Evolutionary conservation across 257 asterid genomes (phyloP).

Genomic region (Solanum clarkiae): DNA sequence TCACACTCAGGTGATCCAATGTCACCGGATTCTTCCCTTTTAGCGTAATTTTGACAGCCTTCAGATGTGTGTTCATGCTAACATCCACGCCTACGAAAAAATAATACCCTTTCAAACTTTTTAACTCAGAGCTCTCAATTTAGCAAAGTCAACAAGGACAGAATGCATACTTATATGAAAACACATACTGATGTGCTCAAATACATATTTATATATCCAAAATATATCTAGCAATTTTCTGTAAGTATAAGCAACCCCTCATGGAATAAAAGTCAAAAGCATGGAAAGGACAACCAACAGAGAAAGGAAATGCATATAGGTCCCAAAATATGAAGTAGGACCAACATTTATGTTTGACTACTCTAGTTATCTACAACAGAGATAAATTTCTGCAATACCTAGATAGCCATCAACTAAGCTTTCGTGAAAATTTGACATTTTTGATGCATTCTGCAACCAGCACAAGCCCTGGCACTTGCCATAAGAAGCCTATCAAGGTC

Average conservation of each 20-base stretch:
- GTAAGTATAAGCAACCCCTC: not conserved
- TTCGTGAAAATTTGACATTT: not conserved
- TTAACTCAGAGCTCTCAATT: not conserved
- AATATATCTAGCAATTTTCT: not conserved
- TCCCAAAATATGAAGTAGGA: not conserved
- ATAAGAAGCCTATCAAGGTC: not conserved
- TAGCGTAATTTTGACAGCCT: slow-evolving; percentile 63
- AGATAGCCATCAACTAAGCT: not conserved
- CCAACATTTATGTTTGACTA: not conserved
- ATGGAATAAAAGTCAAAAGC: not conserved
- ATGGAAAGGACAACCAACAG: not conserved
- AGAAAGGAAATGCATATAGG: not conserved
- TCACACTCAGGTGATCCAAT: slow-evolving; percentile 77
- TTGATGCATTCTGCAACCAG: not conserved
- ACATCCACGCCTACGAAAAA: slow-evolving; percentile 60
- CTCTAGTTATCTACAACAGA: not conserved
- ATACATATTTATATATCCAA: not conserved
- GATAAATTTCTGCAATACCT: not conserved
- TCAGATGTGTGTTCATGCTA: slow-evolving; percentile 80
- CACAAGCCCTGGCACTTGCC: not conserved
- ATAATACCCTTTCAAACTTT: not conserved
- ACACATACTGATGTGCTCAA: not conserved
- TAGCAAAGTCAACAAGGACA: not conserved
- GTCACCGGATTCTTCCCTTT: slow-evolving; percentile 86
- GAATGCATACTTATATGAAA: no score